A percentile compares a stretch with the other conserved stretches of the same genome.
These are phyloP conservation scores for Aquilaria malaccensis DNA, from an alignment of 345 rosid species.

Conservation along the genomic window DNA sequence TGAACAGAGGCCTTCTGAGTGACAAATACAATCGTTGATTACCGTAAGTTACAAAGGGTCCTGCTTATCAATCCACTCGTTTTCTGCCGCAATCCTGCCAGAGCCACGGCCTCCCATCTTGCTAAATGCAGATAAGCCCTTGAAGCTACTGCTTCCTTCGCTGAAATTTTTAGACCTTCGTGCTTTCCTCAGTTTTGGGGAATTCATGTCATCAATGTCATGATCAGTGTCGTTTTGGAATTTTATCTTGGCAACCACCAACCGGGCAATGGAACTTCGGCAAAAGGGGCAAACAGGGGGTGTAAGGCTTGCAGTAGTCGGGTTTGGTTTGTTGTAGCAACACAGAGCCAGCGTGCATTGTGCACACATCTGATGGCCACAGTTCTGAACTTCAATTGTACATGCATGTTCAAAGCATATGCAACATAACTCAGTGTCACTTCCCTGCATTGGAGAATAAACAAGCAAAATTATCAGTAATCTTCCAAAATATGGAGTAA, in stretches of 20 bases:
- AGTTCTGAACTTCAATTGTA: slow-evolving; percentile 83
- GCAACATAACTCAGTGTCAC: slow-evolving; percentile 80
- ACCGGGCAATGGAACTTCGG: slow-evolving; percentile 65
- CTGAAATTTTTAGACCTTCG: slow-evolving; percentile 63
- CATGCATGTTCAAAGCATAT: slow-evolving; percentile 97
- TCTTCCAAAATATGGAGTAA: neutral
- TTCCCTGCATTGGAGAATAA: slow-evolving; percentile 39
- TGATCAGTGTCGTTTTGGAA: slow-evolving; percentile 44
- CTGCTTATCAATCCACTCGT: slow-evolving; percentile 41
- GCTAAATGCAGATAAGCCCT: slow-evolving; percentile 57
- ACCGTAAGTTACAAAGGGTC: slow-evolving; percentile 13
- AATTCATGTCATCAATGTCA: slow-evolving; percentile 42
- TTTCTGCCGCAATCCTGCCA: slow-evolving; percentile 46
- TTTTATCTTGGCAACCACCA: slow-evolving; percentile 61
- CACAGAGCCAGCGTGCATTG: slow-evolving; percentile 94
- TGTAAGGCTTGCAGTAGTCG: slow-evolving; percentile 45
- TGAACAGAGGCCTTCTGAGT: neutral
- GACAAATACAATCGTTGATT: slow-evolving; percentile 1
- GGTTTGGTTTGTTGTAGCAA: slow-evolving; percentile 97
- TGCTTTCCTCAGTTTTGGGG: slow-evolving; percentile 57
- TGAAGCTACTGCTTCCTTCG: slow-evolving; percentile 97
- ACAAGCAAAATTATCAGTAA: slow-evolving; percentile 7
- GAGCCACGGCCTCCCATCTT: slow-evolving; percentile 54
- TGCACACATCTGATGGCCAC: slow-evolving; percentile 99
- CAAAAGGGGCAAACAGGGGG: slow-evolving; percentile 98